These are phyloP conservation scores for Angomonas deanei DNA, from an alignment of 208 protist genomes.

Conservation along the genomic window DNA sequence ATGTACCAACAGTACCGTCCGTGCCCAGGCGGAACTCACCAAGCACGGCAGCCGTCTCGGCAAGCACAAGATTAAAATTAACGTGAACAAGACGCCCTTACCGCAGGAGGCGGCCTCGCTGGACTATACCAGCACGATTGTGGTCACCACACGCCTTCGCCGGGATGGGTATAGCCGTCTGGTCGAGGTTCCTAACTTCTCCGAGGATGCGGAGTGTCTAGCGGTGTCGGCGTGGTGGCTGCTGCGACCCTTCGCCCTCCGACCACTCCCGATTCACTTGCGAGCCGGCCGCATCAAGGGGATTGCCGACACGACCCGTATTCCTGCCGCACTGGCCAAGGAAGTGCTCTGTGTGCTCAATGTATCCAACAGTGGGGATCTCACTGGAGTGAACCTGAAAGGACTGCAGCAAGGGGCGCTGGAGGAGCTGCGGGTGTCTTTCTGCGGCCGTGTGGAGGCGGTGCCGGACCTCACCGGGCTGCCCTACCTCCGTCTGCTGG, in stretches of 20 bases:
- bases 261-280: background rate
- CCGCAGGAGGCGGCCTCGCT: background rate
- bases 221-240: background rate
- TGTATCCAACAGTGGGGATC: background rate
- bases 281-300: background rate
- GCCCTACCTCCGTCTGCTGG: background rate
- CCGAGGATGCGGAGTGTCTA: background rate
- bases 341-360: background rate
- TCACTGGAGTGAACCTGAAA: background rate
- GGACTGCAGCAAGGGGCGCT: background rate
- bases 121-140: background rate
- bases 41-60: background rate
- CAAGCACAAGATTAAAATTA: background rate
- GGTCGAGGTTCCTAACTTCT: background rate
- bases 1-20: background rate
- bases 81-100: background rate
- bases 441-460: background rate
- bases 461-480: slow-evolving; percentile 9
- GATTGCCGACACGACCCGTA: background rate
- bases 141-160: background rate
- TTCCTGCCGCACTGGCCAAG: background rate
- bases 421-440: background rate
- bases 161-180: background rate
- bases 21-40: background rate
- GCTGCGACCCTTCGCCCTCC: background rate